phyloP scores from a whole-genome alignment of 2,329 filamentous ascomycete genomes.

The Sclerotinia nivalis region DNA sequence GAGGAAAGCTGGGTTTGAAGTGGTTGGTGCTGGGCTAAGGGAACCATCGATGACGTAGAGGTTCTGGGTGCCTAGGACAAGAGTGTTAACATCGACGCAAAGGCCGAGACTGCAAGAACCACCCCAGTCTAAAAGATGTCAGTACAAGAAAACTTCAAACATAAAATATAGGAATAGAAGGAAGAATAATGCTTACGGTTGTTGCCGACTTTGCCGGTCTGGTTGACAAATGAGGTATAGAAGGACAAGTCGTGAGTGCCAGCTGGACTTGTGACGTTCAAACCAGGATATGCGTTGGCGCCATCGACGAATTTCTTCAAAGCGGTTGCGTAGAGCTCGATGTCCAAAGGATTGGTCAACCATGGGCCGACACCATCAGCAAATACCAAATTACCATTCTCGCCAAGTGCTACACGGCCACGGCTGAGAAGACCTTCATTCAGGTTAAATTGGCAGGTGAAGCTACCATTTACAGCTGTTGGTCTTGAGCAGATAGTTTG shows the following conservation, averaged over 20 bases:
- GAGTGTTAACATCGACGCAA: not conserved
- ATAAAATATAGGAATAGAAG: not conserved
- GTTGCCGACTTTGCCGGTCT: not conserved
- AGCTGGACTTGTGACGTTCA: conserved; percentile 6
- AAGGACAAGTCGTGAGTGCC: conserved; percentile 4
- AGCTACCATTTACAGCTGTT: not conserved
- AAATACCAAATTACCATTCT: not conserved
- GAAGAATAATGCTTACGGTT: conserved; percentile 8
- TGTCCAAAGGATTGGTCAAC: conserved; percentile 10
- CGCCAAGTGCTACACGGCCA: not conserved
- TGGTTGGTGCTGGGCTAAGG: conserved; percentile 13
- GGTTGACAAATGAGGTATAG: conserved; percentile 3
- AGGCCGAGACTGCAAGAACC: conserved; percentile 13
- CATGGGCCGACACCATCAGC: conserved; percentile 6
- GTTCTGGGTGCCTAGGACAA: not conserved
- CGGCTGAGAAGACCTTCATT: conserved; percentile 15
- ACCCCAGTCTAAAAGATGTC: conserved; percentile 13
- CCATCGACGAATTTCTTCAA: conserved; percentile 6
- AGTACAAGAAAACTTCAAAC: not conserved
- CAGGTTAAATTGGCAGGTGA: not conserved
- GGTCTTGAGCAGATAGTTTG: conserved; percentile 14
- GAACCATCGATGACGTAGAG: conserved; percentile 10
- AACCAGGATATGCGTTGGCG: not conserved
- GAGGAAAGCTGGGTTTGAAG: conserved; percentile 5
- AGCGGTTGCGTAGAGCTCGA: conserved; percentile 3